These are phyloP conservation scores for Ramularia endophylla DNA, from an alignment of 2,329 filamentous ascomycete genomes.

Conservation along the genomic window DNA sequence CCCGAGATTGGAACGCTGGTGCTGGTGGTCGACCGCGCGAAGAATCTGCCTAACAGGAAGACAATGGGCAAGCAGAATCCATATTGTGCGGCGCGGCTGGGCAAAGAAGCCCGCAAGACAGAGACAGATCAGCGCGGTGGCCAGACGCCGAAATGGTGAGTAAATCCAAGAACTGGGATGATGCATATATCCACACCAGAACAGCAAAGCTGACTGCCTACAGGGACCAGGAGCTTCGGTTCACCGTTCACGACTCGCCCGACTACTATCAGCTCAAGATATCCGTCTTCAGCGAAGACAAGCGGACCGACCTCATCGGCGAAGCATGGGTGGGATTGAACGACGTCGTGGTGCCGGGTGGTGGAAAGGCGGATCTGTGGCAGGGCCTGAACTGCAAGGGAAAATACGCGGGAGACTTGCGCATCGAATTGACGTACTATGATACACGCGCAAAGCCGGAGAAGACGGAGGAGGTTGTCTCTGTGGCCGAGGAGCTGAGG, in stretches of 20 bases:
- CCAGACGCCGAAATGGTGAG: conserved; percentile 92
- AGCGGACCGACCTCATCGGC: conserved; percentile 93
- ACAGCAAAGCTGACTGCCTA: conserved; percentile 6
- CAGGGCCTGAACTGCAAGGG: conserved; percentile 80
- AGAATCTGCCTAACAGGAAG: conserved; percentile 94
- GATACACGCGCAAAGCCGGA: conserved; percentile 79
- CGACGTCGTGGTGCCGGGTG: conserved; percentile 73
- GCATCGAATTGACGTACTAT: conserved; percentile 95
- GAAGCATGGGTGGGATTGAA: conserved; percentile 85
- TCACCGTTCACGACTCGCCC: conserved; percentile 89
- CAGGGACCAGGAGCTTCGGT: conserved; percentile 97
- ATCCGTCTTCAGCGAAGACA: conserved; percentile 97
- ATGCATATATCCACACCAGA: conserved; percentile 9
- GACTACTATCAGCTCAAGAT: conserved; percentile 96
- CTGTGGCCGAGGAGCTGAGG: conserved; percentile 23
- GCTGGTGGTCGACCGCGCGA: conserved; percentile 85
- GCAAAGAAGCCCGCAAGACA: conserved; percentile 97
- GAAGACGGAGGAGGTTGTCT: conserved; percentile 50
- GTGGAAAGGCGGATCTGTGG: conserved; percentile 93
- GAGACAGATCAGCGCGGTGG: conserved; percentile 89
- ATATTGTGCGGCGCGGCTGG: conserved; percentile 87
- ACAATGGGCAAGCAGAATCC: conserved; percentile 98
- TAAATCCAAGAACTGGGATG: conserved; percentile 8
- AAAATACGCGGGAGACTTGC: conserved; percentile 92
- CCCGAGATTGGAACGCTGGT: conserved; percentile 91